Base-by-base conservation (phyloP, 2,329 filamentous ascomycete species). In the Pseudopyricularia cyperi region DNA sequence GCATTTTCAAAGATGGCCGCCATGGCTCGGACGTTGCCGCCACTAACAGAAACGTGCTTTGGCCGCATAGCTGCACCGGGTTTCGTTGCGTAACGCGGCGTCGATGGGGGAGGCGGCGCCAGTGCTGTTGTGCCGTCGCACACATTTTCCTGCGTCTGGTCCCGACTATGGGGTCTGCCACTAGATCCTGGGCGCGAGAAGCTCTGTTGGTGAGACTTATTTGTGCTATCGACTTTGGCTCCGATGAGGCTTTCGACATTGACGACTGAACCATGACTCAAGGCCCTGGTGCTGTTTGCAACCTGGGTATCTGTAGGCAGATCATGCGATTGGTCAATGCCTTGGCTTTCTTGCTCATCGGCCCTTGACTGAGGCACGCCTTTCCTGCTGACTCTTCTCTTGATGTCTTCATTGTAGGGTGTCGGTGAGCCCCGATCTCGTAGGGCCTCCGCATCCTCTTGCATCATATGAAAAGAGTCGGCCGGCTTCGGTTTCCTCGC, bases 1-100 rank as follows among this genome's bases (percentile, higher is more conserved):
- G 61, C 63, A 39, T 58, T 68, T 55, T 79, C 73, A 59, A 77
- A 77, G 59, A 71, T 67, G 34, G 75, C 75, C 4, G 75, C 70
- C 66, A 79, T 76, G 2, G 72, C 73, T 56, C 64, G 73, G 12
- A 77, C 74, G 3, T 44, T 51, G 26, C 49, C 49, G 35, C 48
- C 48, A 42, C 48, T 50, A 50, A 50, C 48, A 34, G 48, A 50
- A 12, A 46, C 39, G 49, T 32, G 22, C 26, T 28, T 51, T n/a
- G 33, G 49, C 11, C 22, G 49, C 49, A 42, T 49, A 11, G 11
- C 47, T 12, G 17, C 19, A 17, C 47, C 32, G 32, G 47, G 47
- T 6, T 14, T 34, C 15, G 32, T 14, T n/a, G 47, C 32, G 19
- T 34, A 26, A n/a, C 19, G 32, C 15, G 19, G 32, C 11, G 19